phyloP scores from a whole-genome alignment of 73 alveolate genomes.

The Symbiodinium pilosum region DNA sequence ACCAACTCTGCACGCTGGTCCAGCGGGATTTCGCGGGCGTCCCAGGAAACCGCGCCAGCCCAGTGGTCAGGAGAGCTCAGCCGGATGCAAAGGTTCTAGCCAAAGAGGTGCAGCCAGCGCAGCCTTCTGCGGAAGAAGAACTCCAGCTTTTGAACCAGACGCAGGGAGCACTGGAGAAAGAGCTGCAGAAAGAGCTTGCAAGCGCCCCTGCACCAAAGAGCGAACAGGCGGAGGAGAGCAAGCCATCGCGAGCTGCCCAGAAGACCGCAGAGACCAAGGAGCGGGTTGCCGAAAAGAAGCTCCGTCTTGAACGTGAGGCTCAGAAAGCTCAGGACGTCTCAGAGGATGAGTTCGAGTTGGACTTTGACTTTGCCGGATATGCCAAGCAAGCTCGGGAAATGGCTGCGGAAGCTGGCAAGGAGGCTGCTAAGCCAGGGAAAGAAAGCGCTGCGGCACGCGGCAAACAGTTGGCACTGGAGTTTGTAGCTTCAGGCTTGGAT shows the following conservation, averaged over 20 bases:
- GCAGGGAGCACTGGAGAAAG: background rate
- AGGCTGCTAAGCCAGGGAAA: slow-evolving; percentile 10
- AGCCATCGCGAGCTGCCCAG: slow-evolving; percentile 13
- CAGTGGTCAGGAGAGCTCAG: background rate
- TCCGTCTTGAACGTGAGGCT: background rate
- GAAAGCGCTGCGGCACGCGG: slow-evolving; percentile 30
- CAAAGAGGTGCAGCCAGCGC: no score
- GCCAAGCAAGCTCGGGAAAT: slow-evolving; percentile 44
- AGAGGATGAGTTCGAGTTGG: background rate
- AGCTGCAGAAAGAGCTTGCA: background rate
- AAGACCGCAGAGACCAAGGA: slow-evolving; percentile 81
- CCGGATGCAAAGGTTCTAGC: background rate
- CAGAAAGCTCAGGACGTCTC: background rate
- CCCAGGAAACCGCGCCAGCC: background rate
- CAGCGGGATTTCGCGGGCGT: background rate
- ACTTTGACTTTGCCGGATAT: slow-evolving; percentile 16
- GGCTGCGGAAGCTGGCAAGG: slow-evolving; percentile 69
- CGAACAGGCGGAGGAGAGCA: background rate
- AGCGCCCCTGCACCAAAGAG: background rate
- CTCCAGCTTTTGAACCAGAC: no score
- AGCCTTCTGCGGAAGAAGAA: no score
- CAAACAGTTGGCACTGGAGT: slow-evolving; percentile 7
- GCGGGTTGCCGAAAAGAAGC: slow-evolving; percentile 51
- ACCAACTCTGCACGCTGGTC: background rate
- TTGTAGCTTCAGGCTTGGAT: slow-evolving; percentile 32